Conservation (phyloP, 495 filamentous ascomycete species). For the Penicillium antarcticum region DNA sequence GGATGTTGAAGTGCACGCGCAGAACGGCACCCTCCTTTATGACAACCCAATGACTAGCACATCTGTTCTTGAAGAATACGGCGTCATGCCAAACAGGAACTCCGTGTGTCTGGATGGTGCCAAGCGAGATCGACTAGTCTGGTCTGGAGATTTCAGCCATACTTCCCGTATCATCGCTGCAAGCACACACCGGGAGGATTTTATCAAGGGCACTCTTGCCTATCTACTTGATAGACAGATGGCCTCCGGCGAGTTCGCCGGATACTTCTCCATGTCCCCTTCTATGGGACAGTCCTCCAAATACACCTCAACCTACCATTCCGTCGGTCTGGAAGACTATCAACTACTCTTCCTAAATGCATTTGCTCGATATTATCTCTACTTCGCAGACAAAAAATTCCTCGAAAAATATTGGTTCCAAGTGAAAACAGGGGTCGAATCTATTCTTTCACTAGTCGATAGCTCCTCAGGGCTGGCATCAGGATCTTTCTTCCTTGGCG, state of each 20-base stretch:
- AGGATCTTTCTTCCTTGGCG: background rate
- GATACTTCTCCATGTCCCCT: constrained; percentile 11
- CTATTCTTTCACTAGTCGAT: background rate
- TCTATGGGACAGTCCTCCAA: constrained; percentile 9
- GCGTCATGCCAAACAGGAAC: constrained; percentile 13
- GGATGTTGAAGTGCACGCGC: constrained; percentile 24
- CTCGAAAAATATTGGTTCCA: constrained; percentile 3
- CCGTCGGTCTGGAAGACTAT: constrained; percentile 11
- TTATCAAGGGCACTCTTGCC: constrained; percentile 3
- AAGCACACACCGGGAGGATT: constrained; percentile 11
- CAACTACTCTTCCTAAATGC: constrained; percentile 10
- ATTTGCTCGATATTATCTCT: constrained; percentile 8
- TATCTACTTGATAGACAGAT: constrained; percentile 5
- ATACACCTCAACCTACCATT: constrained; percentile 6
- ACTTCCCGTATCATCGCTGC: constrained; percentile 17
- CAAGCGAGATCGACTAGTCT: constrained; percentile 27
- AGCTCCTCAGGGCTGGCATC: background rate
- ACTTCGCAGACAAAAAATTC: constrained; percentile 4
- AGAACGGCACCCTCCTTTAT: constrained; percentile 28
- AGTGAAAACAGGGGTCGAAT: background rate
- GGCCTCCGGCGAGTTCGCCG: background rate
- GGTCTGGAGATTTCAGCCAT: constrained; percentile 21
- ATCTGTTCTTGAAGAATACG: constrained; percentile 25
- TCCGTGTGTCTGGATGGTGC: constrained; percentile 25
- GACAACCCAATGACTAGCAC: constrained; percentile 18